A percentile compares a stretch with the other conserved stretches of the same genome.
phyloP scores from a whole-genome alignment of 1,284 basidiomycete genomes.

The Phaffia rhodozyma region DNA sequence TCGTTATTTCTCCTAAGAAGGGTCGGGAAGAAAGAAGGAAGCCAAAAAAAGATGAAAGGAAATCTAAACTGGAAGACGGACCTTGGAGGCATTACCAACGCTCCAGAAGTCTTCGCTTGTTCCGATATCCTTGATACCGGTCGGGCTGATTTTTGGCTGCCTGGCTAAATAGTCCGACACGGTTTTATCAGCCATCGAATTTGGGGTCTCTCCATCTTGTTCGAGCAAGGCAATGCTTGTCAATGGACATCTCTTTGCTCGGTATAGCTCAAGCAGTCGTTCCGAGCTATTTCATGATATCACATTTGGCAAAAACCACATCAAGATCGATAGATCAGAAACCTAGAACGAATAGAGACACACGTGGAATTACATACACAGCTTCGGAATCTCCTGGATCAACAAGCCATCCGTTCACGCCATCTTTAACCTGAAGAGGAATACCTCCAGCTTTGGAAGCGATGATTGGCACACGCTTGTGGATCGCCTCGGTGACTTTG shows the following conservation, averaged over 20 bases:
- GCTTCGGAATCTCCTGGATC: conserved; percentile 56
- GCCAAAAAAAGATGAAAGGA: neutral
- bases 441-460: conserved; percentile 73
- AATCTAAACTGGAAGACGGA: neutral
- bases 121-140: conserved; percentile 16
- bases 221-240: conserved; percentile 15
- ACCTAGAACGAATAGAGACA: conserved; percentile 44
- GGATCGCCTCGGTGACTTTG: conserved; percentile 79
- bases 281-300: conserved; percentile 1
- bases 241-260: conserved; percentile 17
- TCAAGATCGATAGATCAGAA: neutral
- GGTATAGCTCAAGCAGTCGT: conserved; percentile 1
- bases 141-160: conserved; percentile 20
- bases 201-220: conserved; percentile 23
- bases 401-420: conserved; percentile 68
- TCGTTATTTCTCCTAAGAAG: neutral
- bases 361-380: conserved; percentile 34
- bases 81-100: conserved; percentile 28
- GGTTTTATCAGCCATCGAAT: conserved; percentile 26
- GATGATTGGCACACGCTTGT: conserved; percentile 68
- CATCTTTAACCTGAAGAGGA: conserved; percentile 69
- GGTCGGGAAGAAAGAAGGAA: neutral
- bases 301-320: neutral
- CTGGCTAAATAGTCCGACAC: conserved; percentile 22
- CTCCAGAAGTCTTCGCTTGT: conserved; percentile 34